phyloP scores from a whole-genome alignment of 2,329 filamentous ascomycete genomes.

The Claviceps capensis region DNA sequence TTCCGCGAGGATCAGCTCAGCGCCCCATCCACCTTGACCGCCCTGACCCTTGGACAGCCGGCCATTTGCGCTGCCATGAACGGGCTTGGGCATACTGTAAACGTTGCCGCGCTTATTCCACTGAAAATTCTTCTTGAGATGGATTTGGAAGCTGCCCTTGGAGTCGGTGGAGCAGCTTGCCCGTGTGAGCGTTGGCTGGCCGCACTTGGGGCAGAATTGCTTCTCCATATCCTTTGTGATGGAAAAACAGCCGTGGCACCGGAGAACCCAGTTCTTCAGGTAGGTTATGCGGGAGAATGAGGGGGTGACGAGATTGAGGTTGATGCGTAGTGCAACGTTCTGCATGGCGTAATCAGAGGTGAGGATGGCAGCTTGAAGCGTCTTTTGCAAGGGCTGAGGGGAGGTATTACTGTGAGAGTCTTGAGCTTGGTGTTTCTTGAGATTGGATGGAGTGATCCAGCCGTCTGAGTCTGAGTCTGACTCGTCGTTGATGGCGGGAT shows the following conservation, averaged over 20 bases:
- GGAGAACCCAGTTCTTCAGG: conserved; percentile 77
- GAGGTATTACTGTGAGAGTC: conserved; percentile 37
- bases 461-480: conserved; percentile 41
- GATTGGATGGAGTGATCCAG: conserved; percentile 91
- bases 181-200: conserved; percentile 72
- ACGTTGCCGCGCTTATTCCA: conserved; percentile 89
- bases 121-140: conserved; percentile 90
- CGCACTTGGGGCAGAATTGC: conserved; percentile 89
- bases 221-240: conserved; percentile 70
- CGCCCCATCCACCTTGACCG: conserved; percentile 79
- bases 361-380: conserved; percentile 77
- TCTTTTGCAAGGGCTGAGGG: conserved; percentile 40
- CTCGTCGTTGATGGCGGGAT: conserved; percentile 24
- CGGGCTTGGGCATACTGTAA: conserved; percentile 85
- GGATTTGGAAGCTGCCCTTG: conserved; percentile 67
- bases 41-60: conserved; percentile 55
- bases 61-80: conserved; percentile 66
- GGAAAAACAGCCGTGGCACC: conserved; percentile 88
- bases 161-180: conserved; percentile 75
- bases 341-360: conserved; percentile 97
- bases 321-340: conserved; percentile 89
- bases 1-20: conserved; percentile 71
- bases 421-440: conserved; percentile 68
- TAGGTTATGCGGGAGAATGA: conserved; percentile 67
- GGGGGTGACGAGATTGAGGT: conserved; percentile 75